Evolutionary conservation across 805 yeast species (phyloP), one percentile per base, ranked within the genome.

Genomic region (Jamesozyma hellenica): DNA sequence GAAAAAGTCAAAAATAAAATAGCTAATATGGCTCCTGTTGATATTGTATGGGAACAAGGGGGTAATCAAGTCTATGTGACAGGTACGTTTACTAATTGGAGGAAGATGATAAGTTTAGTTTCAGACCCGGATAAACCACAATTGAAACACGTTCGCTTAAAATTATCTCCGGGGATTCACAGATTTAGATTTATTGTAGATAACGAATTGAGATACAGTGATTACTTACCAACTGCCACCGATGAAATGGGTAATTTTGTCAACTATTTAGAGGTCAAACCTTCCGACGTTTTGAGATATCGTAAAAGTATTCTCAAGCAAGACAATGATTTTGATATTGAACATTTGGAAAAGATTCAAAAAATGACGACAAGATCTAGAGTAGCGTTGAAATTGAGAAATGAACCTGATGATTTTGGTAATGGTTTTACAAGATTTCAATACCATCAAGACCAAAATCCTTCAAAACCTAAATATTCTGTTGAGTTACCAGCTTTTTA

Each of bases 41-140:
- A 81, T 40, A 80, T 87, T 43, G 77, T 75, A 47, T 90, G 98
- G 98, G 77, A 77, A n/a, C 95, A 90, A 61, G 96, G 96, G 12
- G 97, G 97, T 43, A 74, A 75, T 34, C 83, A 83, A 52, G 97
- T 90, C 2, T 92, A 86, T 60, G 95, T 90, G 12, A 92, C 96
- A 30, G 98, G 98, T 34, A 82, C 96, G 1, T 90, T 90, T 63
- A 92, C 98, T 0, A 95, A 94, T 2, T 92, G 98, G 97, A 71
- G 95, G 48, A 88, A 88, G 62, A 90, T 92, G 97, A 86, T 90
- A 54, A 92, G 94, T 30, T 67, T 92, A 51, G 70, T 71, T 23
- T 61, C 65, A 6, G 61, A 58, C 12, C 46, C 55, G 3, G 54
- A 51, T 16, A 55, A 50, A n/a, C 54, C 55, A 4, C 55, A 53